Evolutionary conservation across 768 basidiomycete genomes (phyloP).

Genomic region (Mycena galopus): DNA sequence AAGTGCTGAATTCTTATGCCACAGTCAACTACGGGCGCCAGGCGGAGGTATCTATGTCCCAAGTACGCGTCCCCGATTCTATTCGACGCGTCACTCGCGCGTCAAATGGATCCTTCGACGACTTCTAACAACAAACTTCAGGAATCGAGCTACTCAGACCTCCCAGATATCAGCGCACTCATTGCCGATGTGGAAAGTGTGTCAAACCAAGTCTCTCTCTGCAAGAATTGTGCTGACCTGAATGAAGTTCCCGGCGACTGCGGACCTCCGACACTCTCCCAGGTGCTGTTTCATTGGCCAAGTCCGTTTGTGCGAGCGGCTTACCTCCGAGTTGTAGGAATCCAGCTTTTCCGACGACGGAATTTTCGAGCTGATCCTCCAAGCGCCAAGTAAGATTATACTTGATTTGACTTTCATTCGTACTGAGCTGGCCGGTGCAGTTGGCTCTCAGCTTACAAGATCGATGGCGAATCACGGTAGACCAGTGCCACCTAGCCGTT

Average conservation of each 20-base stretch:
- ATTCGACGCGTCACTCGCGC: background rate
- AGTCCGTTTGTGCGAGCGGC: background rate
- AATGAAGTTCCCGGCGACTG: background rate
- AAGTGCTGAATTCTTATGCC: background rate
- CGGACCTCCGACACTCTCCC: conserved; percentile 5
- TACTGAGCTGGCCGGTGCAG: conserved; percentile 7
- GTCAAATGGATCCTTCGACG: background rate
- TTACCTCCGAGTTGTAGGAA: background rate
- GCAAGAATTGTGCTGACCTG: background rate
- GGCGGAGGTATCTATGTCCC: conserved; percentile 1
- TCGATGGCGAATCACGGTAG: background rate
- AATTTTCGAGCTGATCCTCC: conserved; percentile 37
- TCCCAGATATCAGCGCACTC: conserved; percentile 40
- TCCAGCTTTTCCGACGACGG: conserved; percentile 14
- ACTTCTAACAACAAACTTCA: conserved; percentile 10
- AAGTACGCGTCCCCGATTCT: conserved; percentile 21
- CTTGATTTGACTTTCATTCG: background rate
- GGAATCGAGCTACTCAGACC: conserved; percentile 43
- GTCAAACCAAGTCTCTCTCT: background rate
- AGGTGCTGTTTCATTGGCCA: background rate
- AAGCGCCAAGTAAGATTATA: conserved; percentile 8
- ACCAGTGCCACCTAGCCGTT: background rate
- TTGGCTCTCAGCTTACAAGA: conserved; percentile 20
- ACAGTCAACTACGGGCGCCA: background rate
- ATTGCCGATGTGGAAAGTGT: conserved; percentile 22